These are phyloP conservation scores for Suillus tomentosus DNA, from an alignment of 768 basidiomycete species.

Conservation along the genomic window DNA sequence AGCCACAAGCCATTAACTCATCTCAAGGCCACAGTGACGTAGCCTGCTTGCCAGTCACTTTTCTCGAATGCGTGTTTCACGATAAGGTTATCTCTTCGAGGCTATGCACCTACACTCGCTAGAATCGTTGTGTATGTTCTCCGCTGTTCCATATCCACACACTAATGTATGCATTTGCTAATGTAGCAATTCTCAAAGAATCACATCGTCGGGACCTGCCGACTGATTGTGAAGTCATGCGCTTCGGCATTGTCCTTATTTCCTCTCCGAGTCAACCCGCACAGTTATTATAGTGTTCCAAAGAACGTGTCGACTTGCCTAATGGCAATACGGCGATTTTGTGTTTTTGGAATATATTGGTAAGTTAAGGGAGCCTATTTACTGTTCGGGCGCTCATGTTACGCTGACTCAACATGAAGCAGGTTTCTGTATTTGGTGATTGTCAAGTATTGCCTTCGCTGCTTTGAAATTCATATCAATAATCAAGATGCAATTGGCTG, in stretches of 20 bases:
- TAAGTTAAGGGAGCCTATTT: conserved; percentile 29
- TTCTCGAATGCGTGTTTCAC: conserved; percentile 18
- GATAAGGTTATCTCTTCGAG: conserved; percentile 34
- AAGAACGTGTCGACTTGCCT: conserved; percentile 9
- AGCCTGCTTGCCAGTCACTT: conserved; percentile 28
- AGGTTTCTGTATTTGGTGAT: conserved; percentile 8
- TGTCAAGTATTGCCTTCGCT: conserved; percentile 3
- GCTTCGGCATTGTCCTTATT: conserved; percentile 19
- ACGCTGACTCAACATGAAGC: conserved; percentile 19
- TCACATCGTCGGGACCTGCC: conserved; percentile 9
- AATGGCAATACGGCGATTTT: conserved; percentile 10
- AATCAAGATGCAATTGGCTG: neutral
- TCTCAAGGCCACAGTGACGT: conserved; percentile 15
- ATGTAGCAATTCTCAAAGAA: neutral
- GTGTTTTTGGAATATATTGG: conserved; percentile 15
- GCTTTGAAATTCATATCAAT: conserved; percentile 7
- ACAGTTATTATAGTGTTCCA: conserved; percentile 11
- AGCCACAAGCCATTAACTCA: neutral
- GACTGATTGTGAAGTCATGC: conserved; percentile 15
- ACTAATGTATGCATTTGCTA: conserved; percentile 3
- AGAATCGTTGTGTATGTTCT: conserved; percentile 9
- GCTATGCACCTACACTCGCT: conserved; percentile 3
- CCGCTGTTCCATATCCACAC: conserved; percentile 10
- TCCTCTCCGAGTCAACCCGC: conserved; percentile 19
- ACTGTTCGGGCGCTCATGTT: conserved; percentile 21